Percentiles rank a stretch among this genome's conserved stretches.
phyloP scores from a whole-genome alignment of 2,329 filamentous ascomycete species.

The Cladosporium velox region DNA sequence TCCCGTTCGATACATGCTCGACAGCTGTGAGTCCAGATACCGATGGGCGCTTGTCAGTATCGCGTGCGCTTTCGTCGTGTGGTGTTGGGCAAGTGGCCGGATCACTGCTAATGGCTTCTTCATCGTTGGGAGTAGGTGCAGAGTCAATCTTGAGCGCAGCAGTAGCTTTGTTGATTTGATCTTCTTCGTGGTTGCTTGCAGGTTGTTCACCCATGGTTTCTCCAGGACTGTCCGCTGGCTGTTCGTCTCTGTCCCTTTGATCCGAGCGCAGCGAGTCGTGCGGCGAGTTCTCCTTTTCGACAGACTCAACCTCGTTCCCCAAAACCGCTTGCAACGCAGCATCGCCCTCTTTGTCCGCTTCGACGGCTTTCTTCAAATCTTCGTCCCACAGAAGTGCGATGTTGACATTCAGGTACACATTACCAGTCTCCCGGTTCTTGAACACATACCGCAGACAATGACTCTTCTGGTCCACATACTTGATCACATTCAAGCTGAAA shows the following conservation, averaged over 20 bases:
- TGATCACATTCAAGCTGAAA: slow-evolving; percentile 47
- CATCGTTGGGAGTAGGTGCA: not conserved
- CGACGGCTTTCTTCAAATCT: slow-evolving; percentile 41
- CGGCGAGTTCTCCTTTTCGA: not conserved
- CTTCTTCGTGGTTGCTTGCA: not conserved
- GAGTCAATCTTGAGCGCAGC: not conserved
- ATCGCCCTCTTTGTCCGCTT: slow-evolving; percentile 29
- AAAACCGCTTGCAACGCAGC: slow-evolving; percentile 8
- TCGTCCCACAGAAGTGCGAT: slow-evolving; percentile 50
- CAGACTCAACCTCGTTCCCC: not conserved
- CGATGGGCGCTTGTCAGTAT: not conserved
- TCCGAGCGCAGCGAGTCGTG: not conserved
- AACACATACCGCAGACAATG: slow-evolving; percentile 50
- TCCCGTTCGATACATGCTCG: not conserved
- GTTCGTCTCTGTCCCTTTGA: not conserved
- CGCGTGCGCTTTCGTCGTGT: not conserved
- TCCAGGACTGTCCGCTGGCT: not conserved
- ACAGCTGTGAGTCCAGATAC: not conserved
- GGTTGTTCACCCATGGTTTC: not conserved
- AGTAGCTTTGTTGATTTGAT: not conserved
- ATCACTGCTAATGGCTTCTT: not conserved
- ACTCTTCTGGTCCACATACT: slow-evolving; percentile 51
- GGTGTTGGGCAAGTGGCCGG: not conserved
- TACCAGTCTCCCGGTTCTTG: slow-evolving; percentile 44
- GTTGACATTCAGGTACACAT: slow-evolving; percentile 48